Percentiles rank a stretch among this genome's conserved stretches.
phyloP scores from a whole-genome alignment of 805 yeast species.

The Saccharomycopsis lassenensis region DNA sequence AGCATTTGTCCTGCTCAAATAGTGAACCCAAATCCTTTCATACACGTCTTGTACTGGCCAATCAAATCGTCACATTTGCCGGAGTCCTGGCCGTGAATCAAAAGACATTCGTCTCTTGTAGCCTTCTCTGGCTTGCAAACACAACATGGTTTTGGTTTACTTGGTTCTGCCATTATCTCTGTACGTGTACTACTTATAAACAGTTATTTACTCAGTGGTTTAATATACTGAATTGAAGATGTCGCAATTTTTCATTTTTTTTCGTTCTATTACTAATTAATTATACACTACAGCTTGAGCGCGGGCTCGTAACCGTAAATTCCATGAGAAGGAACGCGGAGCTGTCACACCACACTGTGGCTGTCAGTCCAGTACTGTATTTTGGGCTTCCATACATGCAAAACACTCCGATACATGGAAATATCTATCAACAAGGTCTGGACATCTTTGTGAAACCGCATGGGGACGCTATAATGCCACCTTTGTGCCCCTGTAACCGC shows the following conservation, averaged over 20 bases:
- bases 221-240: not conserved
- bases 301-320: not conserved
- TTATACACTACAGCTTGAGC: too few relatives aligned
- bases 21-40: slow-evolving; percentile 85
- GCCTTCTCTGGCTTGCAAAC: slow-evolving; percentile 83
- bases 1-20: too few relatives aligned
- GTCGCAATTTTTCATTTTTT: not conserved
- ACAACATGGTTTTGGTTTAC: slow-evolving; percentile 90
- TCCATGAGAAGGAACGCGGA: too few relatives aligned
- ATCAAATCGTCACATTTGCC: slow-evolving; percentile 71
- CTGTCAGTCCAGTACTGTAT: not conserved
- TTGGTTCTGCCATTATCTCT: slow-evolving; percentile 1
- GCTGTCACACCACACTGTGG: not conserved
- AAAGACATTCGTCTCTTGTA: slow-evolving; percentile 75
- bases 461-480: too few relatives aligned
- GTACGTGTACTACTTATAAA: not conserved
- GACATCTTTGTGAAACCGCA: too few relatives aligned
- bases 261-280: too few relatives aligned
- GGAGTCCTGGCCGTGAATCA: slow-evolving; percentile 72
- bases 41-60: slow-evolving; percentile 67
- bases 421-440: not conserved
- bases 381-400: not conserved
- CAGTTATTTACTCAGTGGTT: not conserved
- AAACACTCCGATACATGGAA: not conserved
- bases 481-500: too few relatives aligned